phyloP scores from a whole-genome alignment of 495 filamentous ascomycete species.

The Neurospora intermedia region DNA sequence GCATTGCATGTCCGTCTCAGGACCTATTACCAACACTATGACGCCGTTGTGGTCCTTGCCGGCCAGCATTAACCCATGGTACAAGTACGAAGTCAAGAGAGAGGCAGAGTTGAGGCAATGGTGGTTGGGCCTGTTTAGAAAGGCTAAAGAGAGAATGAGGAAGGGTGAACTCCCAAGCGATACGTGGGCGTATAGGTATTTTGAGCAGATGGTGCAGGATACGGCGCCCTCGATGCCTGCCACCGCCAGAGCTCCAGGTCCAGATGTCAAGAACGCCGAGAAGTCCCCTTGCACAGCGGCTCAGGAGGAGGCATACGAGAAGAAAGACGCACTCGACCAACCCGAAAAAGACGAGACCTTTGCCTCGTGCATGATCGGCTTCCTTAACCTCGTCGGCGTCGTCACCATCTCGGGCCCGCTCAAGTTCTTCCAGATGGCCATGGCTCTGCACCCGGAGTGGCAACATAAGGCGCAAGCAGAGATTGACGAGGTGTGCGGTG shows the following conservation, averaged over 20 bases:
- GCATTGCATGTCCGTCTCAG: conserved; percentile 38
- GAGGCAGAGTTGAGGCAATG: conserved; percentile 31
- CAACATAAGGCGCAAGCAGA: conserved; percentile 44
- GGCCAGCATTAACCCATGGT: conserved; percentile 32
- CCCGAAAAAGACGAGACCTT: conserved; percentile 31
- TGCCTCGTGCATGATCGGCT: conserved; percentile 39
- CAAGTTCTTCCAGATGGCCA: conserved; percentile 40
- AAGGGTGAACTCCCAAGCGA: conserved; percentile 28
- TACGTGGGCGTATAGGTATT: conserved; percentile 37
- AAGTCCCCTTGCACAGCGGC: background rate
- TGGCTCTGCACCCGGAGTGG: conserved; percentile 37
- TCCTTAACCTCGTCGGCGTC: conserved; percentile 36
- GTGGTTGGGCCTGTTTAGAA: conserved; percentile 32
- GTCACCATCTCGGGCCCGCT: conserved; percentile 37
- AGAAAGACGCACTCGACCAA: conserved; percentile 27
- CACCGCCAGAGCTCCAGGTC: background rate
- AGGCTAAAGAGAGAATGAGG: conserved; percentile 29
- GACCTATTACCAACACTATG: conserved; percentile 37
- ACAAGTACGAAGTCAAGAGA: conserved; percentile 31
- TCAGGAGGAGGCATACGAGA: conserved; percentile 8
- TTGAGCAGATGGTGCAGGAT: conserved; percentile 26
- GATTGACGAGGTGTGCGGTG: conserved; percentile 47
- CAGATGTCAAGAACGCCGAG: background rate
- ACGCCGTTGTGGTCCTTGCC: conserved; percentile 36
- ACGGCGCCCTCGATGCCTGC: background rate